phyloP scores from a whole-genome alignment of 257 asterid genomes.

The Scutellaria galericulata region DNA sequence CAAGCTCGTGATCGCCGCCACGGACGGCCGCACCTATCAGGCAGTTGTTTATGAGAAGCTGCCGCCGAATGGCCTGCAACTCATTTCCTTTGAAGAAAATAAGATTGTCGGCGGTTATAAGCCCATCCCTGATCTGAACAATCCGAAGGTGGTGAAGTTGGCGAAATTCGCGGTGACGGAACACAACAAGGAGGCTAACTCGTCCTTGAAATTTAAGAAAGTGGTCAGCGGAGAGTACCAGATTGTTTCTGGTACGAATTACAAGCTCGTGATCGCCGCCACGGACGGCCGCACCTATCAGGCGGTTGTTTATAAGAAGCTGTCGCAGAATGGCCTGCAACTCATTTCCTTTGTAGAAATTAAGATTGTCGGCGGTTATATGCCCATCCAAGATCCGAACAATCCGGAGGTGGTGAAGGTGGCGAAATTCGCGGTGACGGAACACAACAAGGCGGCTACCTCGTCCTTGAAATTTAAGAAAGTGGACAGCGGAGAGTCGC shows the following conservation, averaged over 20 bases:
- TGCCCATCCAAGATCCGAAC: too few species aligned
- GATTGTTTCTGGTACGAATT: constrained; percentile 49
- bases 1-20: constrained; percentile 40
- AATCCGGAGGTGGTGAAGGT: too few species aligned
- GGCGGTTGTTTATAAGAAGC: constrained; percentile 43
- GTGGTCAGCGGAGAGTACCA: constrained; percentile 47
- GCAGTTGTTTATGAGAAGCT: constrained; percentile 44
- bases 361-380: too few species aligned
- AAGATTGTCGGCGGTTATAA: constrained; percentile 35
- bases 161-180: constrained; percentile 51
- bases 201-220: constrained; percentile 28
- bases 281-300: constrained; percentile 39
- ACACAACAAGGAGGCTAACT: constrained; percentile 25
- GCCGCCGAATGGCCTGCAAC: constrained; percentile 38
- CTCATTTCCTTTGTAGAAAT: constrained; percentile 44
- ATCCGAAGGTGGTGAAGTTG: constrained; percentile 32
- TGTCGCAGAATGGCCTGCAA: constrained; percentile 35
- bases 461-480: constrained; percentile 28
- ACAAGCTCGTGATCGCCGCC: constrained; percentile 41
- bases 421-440: too few species aligned
- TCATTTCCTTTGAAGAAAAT: constrained; percentile 41
- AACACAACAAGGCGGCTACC: too few species aligned
- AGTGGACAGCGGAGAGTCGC: constrained; percentile 43
- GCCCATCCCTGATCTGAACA: constrained; percentile 37
- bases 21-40: constrained; percentile 39